phyloP scores from a whole-genome alignment of 495 filamentous ascomycete genomes.

The Tetracladium setigerum region DNA sequence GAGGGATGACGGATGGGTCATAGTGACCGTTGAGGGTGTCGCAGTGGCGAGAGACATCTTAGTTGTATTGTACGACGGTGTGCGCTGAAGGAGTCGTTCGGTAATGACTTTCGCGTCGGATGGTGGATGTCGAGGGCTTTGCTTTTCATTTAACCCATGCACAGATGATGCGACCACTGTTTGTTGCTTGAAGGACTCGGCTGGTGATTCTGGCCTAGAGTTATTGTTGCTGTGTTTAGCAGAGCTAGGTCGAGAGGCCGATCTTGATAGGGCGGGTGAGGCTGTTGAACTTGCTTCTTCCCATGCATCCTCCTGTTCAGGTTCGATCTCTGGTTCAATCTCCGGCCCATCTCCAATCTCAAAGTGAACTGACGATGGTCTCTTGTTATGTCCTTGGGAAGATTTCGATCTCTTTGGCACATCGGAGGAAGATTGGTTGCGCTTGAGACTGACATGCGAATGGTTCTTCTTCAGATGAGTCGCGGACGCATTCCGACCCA shows the following conservation, averaged over 20 bases:
- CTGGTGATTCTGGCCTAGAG: slow-evolving; percentile 22
- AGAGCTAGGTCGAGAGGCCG: slow-evolving; percentile 29
- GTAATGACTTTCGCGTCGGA: slow-evolving; percentile 38
- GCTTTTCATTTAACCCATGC: slow-evolving; percentile 15
- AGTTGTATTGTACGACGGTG: slow-evolving; percentile 46
- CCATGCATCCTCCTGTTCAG: slow-evolving; percentile 40
- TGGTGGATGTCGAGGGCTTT: slow-evolving; percentile 9
- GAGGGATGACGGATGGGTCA: slow-evolving; percentile 28
- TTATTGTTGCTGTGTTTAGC: slow-evolving; percentile 22
- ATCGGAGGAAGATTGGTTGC: slow-evolving; percentile 20
- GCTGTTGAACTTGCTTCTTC: slow-evolving; percentile 47
- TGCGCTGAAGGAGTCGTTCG: slow-evolving; percentile 49
- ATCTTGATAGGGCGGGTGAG: slow-evolving; percentile 44
- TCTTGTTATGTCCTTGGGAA: slow-evolving; percentile 32
- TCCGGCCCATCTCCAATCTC: slow-evolving; percentile 14
- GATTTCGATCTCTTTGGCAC: slow-evolving; percentile 38
- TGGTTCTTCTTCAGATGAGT: slow-evolving; percentile 38
- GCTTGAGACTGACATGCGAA: slow-evolving; percentile 37
- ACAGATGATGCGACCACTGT: slow-evolving; percentile 12
- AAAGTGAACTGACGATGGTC: slow-evolving; percentile 30
- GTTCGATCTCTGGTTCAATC: slow-evolving; percentile 29
- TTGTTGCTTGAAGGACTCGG: slow-evolving; percentile 9
- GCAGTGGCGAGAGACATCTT: slow-evolving; percentile 52
- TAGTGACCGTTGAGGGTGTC: slow-evolving; percentile 22
- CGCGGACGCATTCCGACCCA: slow-evolving; percentile 26